Percentiles rank a stretch among this genome's conserved stretches.
Evolutionary conservation across 2,329 filamentous ascomycete genomes (phyloP).

Genomic region (Keithomyces neogunnii): DNA sequence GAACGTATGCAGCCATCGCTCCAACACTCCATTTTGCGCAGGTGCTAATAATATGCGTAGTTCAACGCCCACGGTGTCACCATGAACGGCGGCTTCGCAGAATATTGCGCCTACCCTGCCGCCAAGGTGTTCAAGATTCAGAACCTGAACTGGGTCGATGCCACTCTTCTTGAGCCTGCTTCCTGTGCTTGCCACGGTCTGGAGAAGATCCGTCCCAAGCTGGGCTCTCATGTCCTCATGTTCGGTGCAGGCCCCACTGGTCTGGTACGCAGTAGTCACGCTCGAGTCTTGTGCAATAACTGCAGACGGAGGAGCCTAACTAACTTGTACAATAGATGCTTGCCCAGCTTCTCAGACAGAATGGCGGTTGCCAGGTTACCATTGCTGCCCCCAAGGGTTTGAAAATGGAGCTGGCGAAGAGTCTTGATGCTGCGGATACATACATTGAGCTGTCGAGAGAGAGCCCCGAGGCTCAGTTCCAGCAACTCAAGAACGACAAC

Average conservation of each 20-base stretch:
- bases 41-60: constrained; percentile 11
- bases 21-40: neutral
- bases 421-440: constrained; percentile 43
- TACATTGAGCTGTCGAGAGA: constrained; percentile 46
- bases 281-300: neutral
- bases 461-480: constrained; percentile 50
- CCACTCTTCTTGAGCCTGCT: constrained; percentile 61
- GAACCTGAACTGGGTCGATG: constrained; percentile 59
- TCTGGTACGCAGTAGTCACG: constrained; percentile 31
- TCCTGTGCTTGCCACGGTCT: constrained; percentile 64
- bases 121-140: constrained; percentile 55
- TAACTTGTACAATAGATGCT: constrained; percentile 30
- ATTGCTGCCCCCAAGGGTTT: constrained; percentile 60
- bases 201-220: constrained; percentile 58
- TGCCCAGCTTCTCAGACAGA: constrained; percentile 53
- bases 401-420: constrained; percentile 62
- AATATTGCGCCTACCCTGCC: constrained; percentile 51
- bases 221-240: constrained; percentile 57
- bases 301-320: neutral
- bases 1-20: constrained; percentile 27
- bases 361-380: constrained; percentile 61
- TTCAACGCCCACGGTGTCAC: constrained; percentile 60
- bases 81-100: constrained; percentile 63
- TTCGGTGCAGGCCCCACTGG: constrained; percentile 61
- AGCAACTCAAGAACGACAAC: constrained; percentile 53